Percentiles rank a stretch among this genome's conserved stretches.
Evolutionary conservation across 768 basidiomycete species (phyloP).

Genomic region (Tubosaeta sp.): DNA sequence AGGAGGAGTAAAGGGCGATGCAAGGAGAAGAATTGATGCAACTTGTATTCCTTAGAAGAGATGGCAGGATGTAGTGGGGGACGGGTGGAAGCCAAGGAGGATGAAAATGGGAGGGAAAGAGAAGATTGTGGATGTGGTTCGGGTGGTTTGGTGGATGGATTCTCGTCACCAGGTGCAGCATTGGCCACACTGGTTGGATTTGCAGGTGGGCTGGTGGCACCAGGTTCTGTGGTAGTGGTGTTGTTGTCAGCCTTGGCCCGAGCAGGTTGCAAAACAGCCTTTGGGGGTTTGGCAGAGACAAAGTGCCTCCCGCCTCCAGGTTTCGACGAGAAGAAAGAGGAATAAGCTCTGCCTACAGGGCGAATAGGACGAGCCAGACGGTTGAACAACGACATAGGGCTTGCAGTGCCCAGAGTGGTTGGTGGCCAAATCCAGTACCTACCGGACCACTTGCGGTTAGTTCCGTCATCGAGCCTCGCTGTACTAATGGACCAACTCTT

Average conservation of each 20-base stretch:
- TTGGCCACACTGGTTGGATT: constrained; percentile 13
- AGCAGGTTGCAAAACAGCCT: constrained; percentile 36
- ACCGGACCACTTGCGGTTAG: too few relatives aligned
- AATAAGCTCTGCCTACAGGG: constrained; percentile 57
- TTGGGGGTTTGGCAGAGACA: constrained; percentile 65
- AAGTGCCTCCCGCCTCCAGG: constrained; percentile 72
- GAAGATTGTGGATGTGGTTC: constrained; percentile 20
- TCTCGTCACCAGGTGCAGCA: constrained; percentile 24
- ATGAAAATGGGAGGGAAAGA: constrained; percentile 7
- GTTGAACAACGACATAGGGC: constrained; percentile 46
- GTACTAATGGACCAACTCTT: too few relatives aligned
- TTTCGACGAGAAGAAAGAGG: constrained; percentile 77
- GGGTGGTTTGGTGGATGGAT: constrained; percentile 21
- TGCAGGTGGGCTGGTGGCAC: constrained; percentile 13
- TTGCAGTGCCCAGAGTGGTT: background rate
- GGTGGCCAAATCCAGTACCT: background rate
- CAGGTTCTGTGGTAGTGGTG: constrained; percentile 31
- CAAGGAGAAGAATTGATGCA: constrained; percentile 82
- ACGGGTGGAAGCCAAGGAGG: constrained; percentile 4
- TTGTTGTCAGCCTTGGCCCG: constrained; percentile 39
- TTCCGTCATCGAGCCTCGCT: too few relatives aligned
- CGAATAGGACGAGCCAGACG: constrained; percentile 47
- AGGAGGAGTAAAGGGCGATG: constrained; percentile 76
- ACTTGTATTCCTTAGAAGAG: constrained; percentile 64
- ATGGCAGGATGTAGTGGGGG: constrained; percentile 49